These are phyloP conservation scores for Mycena polygramma DNA, from an alignment of 768 basidiomycete genomes.

Conservation along the genomic window DNA sequence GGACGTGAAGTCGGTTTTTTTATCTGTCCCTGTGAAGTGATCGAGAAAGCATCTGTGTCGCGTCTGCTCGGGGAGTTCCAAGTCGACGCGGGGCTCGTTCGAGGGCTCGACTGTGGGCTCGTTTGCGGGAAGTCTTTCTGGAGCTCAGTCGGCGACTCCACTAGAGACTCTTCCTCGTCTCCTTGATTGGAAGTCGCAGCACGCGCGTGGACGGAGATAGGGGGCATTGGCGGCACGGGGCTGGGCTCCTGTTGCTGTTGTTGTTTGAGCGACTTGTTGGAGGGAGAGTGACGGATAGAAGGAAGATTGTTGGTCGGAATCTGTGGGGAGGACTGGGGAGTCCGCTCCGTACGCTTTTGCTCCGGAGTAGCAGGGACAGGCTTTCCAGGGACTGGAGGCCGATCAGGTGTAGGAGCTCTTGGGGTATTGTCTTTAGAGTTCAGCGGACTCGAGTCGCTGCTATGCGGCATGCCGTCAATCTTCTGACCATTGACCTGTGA, in stretches of 20 bases:
- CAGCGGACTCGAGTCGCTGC: background rate
- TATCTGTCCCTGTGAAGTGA: constrained; percentile 38
- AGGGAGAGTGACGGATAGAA: constrained; percentile 50
- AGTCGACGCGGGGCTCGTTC: constrained; percentile 24
- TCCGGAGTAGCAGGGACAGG: constrained; percentile 35
- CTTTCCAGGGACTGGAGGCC: constrained; percentile 29
- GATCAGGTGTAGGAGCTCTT: constrained; percentile 13
- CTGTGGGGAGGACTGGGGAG: constrained; percentile 29
- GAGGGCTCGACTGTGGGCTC: constrained; percentile 25
- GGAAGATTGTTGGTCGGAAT: constrained; percentile 42
- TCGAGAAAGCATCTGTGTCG: constrained; percentile 33
- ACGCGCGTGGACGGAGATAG: constrained; percentile 30
- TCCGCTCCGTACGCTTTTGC: constrained; percentile 29
- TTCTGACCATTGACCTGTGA: constrained; percentile 34
- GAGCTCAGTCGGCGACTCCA: constrained; percentile 60
- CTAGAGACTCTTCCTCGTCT: constrained; percentile 40
- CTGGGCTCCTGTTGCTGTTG: constrained; percentile 40
- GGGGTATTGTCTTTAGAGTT: background rate
- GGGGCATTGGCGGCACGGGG: constrained; percentile 31
- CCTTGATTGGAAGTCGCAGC: constrained; percentile 34
- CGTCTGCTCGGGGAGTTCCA: constrained; percentile 29
- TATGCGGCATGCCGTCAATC: constrained; percentile 22
- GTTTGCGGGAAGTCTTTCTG: constrained; percentile 45
- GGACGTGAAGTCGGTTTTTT: constrained; percentile 56
- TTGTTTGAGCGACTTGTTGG: constrained; percentile 52